phyloP scores from a whole-genome alignment of 805 yeast species.

The Brettanomyces naardenensis region DNA sequence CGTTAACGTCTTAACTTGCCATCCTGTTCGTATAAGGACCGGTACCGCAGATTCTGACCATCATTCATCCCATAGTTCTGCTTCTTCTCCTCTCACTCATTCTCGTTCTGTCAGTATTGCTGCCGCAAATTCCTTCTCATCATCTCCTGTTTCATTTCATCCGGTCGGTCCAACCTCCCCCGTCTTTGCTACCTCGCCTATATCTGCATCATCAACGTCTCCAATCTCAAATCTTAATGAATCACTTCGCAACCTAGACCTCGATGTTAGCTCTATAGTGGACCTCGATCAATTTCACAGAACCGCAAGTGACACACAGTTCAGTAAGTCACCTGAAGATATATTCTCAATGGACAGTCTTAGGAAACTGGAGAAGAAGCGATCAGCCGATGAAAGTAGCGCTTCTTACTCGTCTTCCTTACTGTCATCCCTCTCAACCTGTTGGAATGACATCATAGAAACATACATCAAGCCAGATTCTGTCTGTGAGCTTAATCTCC shows the following conservation, averaged over 20 bases:
- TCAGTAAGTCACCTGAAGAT: too few relatives aligned
- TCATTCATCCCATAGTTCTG: too few relatives aligned
- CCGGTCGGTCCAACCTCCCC: not conserved
- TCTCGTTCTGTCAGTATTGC: not conserved
- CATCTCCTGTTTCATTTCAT: conserved; percentile 1
- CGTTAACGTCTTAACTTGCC: not conserved
- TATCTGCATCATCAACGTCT: not conserved
- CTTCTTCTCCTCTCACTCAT: not conserved
- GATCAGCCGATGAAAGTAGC: too few relatives aligned
- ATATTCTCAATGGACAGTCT: too few relatives aligned
- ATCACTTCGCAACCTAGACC: not conserved
- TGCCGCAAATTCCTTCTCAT: too few relatives aligned
- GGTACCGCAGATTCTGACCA: too few relatives aligned
- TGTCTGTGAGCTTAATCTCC: conserved; percentile 41
- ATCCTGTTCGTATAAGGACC: too few relatives aligned
- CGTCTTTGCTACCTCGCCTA: not conserved
- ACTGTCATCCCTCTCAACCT: too few relatives aligned
- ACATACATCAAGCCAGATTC: conserved; percentile 35
- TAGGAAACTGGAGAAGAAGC: too few relatives aligned
- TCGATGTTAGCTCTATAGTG: conserved; percentile 2
- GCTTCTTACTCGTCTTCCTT: too few relatives aligned
- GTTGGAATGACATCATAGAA: conserved; percentile 27
- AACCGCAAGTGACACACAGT: too few relatives aligned
- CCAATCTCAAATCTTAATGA: not conserved
- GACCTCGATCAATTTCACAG: conserved; percentile 1